phyloP scores from a whole-genome alignment of 2,329 filamentous ascomycete genomes.

The Fusarium neocosmosporiellum region DNA sequence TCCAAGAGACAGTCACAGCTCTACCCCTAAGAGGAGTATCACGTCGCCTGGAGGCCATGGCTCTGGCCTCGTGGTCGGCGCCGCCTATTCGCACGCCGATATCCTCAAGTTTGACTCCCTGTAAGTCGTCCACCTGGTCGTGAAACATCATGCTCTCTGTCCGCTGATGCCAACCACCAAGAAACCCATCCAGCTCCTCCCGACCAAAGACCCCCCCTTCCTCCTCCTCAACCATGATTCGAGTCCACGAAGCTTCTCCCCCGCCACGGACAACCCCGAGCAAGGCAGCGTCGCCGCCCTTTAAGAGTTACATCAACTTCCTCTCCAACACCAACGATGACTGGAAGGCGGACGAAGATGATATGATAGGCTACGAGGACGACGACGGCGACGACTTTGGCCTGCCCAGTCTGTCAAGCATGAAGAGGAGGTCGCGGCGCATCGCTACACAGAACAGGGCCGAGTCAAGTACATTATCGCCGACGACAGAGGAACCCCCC shows the following conservation, averaged over 20 bases:
- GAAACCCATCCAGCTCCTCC: constrained; percentile 70
- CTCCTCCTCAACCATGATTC: constrained; percentile 63
- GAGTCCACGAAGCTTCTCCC: constrained; percentile 64
- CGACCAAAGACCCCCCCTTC: constrained; percentile 82
- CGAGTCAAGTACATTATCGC: constrained; percentile 48
- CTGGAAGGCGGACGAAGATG: constrained; percentile 82
- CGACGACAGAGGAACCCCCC: constrained; percentile 51
- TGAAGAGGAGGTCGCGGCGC: constrained; percentile 77
- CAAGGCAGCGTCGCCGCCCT: constrained; percentile 68
- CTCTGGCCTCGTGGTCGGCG: constrained; percentile 84
- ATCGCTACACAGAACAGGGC: constrained; percentile 58
- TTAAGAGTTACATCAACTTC: constrained; percentile 83
- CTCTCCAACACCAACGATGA: constrained; percentile 84
- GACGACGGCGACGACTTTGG: constrained; percentile 96
- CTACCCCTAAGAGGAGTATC: constrained; percentile 62
- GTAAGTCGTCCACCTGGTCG: constrained; percentile 59
- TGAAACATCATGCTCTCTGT: not conserved
- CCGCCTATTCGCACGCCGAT: constrained; percentile 95
- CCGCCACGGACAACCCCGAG: constrained; percentile 64
- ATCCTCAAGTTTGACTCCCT: constrained; percentile 87
- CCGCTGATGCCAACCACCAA: constrained; percentile 45
- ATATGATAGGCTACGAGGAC: constrained; percentile 83
- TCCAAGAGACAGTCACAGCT: constrained; percentile 56
- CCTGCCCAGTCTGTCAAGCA: constrained; percentile 89
- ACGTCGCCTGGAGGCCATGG: constrained; percentile 61